Evolutionary conservation across 2,329 filamentous ascomycete genomes (phyloP).

Genomic region (Cladosporium sp.): DNA sequence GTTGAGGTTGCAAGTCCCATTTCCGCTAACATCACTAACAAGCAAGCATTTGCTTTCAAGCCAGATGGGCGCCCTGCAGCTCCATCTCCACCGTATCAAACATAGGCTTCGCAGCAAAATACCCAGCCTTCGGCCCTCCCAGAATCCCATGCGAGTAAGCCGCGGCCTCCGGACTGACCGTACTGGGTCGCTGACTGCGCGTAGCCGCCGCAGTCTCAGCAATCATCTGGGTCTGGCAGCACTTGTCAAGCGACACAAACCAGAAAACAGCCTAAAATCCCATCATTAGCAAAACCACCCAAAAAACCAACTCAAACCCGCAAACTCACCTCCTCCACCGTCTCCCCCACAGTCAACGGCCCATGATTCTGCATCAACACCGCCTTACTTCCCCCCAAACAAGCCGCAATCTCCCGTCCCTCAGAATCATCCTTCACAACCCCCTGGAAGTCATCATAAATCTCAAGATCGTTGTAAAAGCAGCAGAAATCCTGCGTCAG

Average conservation of each 20-base stretch:
- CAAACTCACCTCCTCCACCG: slow-evolving; percentile 28
- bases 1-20: no score
- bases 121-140: slow-evolving; percentile 57
- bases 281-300: background rate
- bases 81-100: slow-evolving; percentile 10
- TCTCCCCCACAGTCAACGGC: slow-evolving; percentile 38
- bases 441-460: slow-evolving; percentile 42
- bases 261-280: slow-evolving; percentile 25
- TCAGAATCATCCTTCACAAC: slow-evolving; percentile 42
- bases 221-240: slow-evolving; percentile 35
- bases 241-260: slow-evolving; percentile 31
- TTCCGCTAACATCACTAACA: no score
- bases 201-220: slow-evolving; percentile 57
- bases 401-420: slow-evolving; percentile 38
- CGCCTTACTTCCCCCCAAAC: slow-evolving; percentile 36
- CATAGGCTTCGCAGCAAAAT: slow-evolving; percentile 41
- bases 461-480: slow-evolving; percentile 32
- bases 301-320: background rate
- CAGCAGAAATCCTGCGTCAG: slow-evolving; percentile 35
- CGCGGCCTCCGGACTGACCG: slow-evolving; percentile 65
- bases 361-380: slow-evolving; percentile 42
- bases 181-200: slow-evolving; percentile 58
- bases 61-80: slow-evolving; percentile 51
- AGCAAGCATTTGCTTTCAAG: no score
- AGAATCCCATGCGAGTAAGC: slow-evolving; percentile 61